Base-by-base conservation (phyloP, 2,329 filamentous ascomycete species). In the Magnaporthiopsis poae region DNA sequence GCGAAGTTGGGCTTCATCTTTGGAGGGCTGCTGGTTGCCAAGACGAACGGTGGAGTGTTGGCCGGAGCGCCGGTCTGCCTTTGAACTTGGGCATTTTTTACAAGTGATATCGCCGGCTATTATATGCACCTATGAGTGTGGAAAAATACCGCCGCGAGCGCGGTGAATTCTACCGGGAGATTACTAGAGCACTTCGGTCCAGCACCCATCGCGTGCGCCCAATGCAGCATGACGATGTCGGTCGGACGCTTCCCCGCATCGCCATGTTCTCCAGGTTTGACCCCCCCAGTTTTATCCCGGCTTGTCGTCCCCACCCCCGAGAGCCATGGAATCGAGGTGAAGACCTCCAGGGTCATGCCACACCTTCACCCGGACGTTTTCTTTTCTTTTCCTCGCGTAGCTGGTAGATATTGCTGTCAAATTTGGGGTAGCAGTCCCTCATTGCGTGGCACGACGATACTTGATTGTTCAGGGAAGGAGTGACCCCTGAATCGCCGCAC, bases 1-100 rank as follows among this genome's bases (percentile, higher is more conserved):
- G 63, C 39, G 8, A 59, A 13, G 39, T 59, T 64, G 27, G 39
- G 25, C 35, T 59, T 56, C 63, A 64, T 64, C 46, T 46, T 63
- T 63, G 46, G 46, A 25, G 18, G 46, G 46, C 46, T 56, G 21
- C 46, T 56, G 46, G 46, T 21, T n/a, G 46, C 46, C 46, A 25
- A 56, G 46, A 56, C 21, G 21, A 56, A 56, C 7, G 46, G 46
- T 56, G 46, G n/a, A 25, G 46, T 56, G 46, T n/a, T 11, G 46
- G 46, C 21, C 46, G 18, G 46, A 11, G 46, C 21, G 21, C 21
- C 25, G 46, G 46, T 25, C 46, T 25, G 8, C 5, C 46, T 3
- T 52, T 13, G 21, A 11, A 25, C 46, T 56, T 25, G 46, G 46
- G 11, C 46, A 56, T 56, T 52, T 56, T 18, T 11, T n/a, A 2